Percentiles rank a stretch among this genome's conserved stretches.
These are phyloP conservation scores for Coemansia sp. DNA, from an alignment of 371 early-diverging fungal genomes.

Conservation along the genomic window DNA sequence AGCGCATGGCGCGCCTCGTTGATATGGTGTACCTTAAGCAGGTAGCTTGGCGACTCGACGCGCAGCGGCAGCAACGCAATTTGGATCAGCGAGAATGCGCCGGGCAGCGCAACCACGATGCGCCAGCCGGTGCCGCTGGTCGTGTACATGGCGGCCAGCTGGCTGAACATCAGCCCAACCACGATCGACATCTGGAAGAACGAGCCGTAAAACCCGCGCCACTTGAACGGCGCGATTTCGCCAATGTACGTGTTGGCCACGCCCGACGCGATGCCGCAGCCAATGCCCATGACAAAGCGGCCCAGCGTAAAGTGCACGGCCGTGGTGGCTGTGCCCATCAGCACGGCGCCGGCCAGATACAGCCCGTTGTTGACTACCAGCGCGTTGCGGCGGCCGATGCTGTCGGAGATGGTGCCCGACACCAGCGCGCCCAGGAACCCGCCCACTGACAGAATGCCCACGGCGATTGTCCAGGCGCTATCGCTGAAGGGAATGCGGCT, in stretches of 20 bases:
- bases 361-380: slow-evolving; percentile 67
- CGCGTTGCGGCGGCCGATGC: slow-evolving; percentile 68
- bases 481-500: slow-evolving; percentile 75
- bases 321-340: slow-evolving; percentile 62
- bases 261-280: slow-evolving; percentile 76
- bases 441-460: slow-evolving; percentile 70
- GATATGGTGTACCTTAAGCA: slow-evolving; percentile 57
- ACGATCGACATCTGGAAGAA: slow-evolving; percentile 83
- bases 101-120: slow-evolving; percentile 58
- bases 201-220: slow-evolving; percentile 76
- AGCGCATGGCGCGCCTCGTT: slow-evolving; percentile 61
- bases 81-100: slow-evolving; percentile 63
- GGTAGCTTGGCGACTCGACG: slow-evolving; percentile 77
- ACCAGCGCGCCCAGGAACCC: slow-evolving; percentile 79
- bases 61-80: slow-evolving; percentile 65
- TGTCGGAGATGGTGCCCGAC: slow-evolving; percentile 64
- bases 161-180: slow-evolving; percentile 72
- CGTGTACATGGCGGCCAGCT: slow-evolving; percentile 60
- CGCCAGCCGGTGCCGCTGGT: slow-evolving; percentile 65
- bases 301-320: slow-evolving; percentile 63
- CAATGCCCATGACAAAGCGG: slow-evolving; percentile 82
- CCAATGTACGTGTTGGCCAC: slow-evolving; percentile 82
- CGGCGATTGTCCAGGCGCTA: slow-evolving; percentile 64
- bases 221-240: slow-evolving; percentile 73
- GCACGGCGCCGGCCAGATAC: slow-evolving; percentile 62